Evolutionary conservation across 2,329 filamentous ascomycete genomes (phyloP), one percentile per base, ranked within the genome.

Genomic region (Sarocladium brachiariae): DNA sequence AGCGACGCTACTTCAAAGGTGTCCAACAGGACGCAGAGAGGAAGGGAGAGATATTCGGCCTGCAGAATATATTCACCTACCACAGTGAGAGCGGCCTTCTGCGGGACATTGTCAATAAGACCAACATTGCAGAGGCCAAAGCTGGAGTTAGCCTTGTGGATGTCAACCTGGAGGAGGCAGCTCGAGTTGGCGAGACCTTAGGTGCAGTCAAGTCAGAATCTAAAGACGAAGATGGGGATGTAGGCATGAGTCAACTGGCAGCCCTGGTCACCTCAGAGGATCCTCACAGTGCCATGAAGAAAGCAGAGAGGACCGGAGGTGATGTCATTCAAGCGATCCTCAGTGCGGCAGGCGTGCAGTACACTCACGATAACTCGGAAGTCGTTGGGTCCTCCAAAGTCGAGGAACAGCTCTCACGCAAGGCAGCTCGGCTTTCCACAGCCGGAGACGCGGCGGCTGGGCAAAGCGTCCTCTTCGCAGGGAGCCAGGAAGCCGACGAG

Each of bases 71-170:
- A 11, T 89, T 99, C 59, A 82, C 82, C 0, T 96, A 89, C 55
- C 83, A 89, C 55, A 80, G 82, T 45, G 81, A 91, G 56, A 87
- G 87, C 53, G 79, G 95, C 11, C 77, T 96, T 13, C 77, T 97
- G 4, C 81, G 88, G n/a, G 89, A 96, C 51, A 97, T 99, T 58
- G 89, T 99, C 59, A 96, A 97, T 72, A 96, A 96, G 68, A 97
- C 93, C 24, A 99, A 99, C 61, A 84, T 99, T 49, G 93, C 93
- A 3, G 93, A 99, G 70, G 89, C 89, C 37, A 88, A 85, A 62
- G 89, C 87, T 1, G 92, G 90, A 0, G 86, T 97, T 9, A 78
- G 81, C 24, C 81, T 96, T 25, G 76, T 84, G n/a, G 84, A 87
- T 50, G 77, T 96, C 16, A 82, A 95, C 53, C 74, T 88, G 59